Conservation (phyloP, 2,329 filamentous ascomycete species). For the Neurospora sp. region DNA sequence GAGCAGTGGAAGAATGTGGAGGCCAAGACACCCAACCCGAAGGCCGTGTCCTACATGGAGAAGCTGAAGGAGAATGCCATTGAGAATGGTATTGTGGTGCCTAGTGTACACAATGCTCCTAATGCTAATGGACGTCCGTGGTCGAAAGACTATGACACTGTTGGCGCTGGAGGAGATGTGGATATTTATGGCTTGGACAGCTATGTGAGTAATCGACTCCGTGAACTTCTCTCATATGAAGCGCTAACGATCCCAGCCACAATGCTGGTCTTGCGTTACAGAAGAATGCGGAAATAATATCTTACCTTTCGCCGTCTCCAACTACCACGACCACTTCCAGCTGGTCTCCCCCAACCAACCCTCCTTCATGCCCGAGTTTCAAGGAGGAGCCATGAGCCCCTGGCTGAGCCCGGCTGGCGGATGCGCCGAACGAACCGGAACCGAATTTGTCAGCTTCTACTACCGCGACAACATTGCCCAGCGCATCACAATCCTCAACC, state of each 20-base stretch:
- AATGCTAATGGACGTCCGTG: slow-evolving; percentile 37
- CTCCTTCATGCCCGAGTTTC: slow-evolving; percentile 41
- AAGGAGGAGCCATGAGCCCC: slow-evolving; percentile 42
- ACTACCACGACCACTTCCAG: slow-evolving; percentile 48
- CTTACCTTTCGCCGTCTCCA: slow-evolving; percentile 14
- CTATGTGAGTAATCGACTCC: slow-evolving; percentile 23
- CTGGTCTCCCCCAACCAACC: slow-evolving; percentile 45
- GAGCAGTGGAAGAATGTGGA: slow-evolving; percentile 30
- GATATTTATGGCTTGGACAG: slow-evolving; percentile 38
- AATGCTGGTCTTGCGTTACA: slow-evolving; percentile 33
- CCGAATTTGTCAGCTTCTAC: slow-evolving; percentile 42
- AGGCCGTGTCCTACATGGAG: slow-evolving; percentile 39
- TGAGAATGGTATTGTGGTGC: slow-evolving; percentile 37
- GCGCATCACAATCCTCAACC: slow-evolving; percentile 34
- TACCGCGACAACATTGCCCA: slow-evolving; percentile 47
- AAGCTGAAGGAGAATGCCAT: slow-evolving; percentile 36
- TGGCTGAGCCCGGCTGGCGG: slow-evolving; percentile 32
- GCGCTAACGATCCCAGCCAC: slow-evolving; percentile 21
- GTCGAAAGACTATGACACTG: slow-evolving; percentile 44
- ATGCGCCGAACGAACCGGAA: slow-evolving; percentile 37
- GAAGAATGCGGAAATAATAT: background rate
- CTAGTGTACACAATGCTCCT: slow-evolving; percentile 40
- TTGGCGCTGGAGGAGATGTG: slow-evolving; percentile 44
- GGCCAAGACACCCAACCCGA: slow-evolving; percentile 23
- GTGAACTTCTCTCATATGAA: slow-evolving; percentile 36